Percentiles rank a stretch among this genome's conserved stretches.
These are phyloP conservation scores for Erigeron canadensis DNA, from an alignment of 129 eudicot genomes.

Conservation along the genomic window DNA sequence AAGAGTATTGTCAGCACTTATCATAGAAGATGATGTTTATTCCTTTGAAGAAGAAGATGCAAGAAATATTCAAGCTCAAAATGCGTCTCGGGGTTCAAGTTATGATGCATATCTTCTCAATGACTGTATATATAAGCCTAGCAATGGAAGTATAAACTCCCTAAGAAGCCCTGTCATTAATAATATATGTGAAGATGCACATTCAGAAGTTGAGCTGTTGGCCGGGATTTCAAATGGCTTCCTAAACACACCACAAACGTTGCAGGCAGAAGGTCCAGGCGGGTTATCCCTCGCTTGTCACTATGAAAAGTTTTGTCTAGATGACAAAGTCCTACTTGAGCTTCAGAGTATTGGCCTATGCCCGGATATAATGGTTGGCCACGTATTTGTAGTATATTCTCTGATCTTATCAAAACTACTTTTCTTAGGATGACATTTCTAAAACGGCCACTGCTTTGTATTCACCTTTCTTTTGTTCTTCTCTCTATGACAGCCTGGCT, in stretches of 20 bases:
- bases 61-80: conserved; percentile 24
- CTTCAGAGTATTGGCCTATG: conserved; percentile 71
- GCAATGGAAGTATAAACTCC: conserved; percentile 38
- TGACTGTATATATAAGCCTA: conserved; percentile 34
- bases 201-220: conserved; percentile 39
- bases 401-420: conserved; percentile 7
- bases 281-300: conserved; percentile 25
- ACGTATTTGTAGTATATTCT: conserved; percentile 2
- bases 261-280: conserved; percentile 22
- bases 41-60: conserved; percentile 41
- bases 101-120: conserved; percentile 29
- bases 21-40: conserved; percentile 65
- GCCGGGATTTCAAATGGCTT: conserved; percentile 35
- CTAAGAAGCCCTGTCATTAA: conserved; percentile 28
- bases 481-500: conserved; percentile 58
- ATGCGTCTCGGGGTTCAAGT: conserved; percentile 25
- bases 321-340: conserved; percentile 65
- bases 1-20: conserved; percentile 82
- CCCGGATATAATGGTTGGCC: conserved; percentile 68
- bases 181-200: conserved; percentile 33
- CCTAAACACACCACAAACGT: conserved; percentile 24
- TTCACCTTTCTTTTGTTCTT: conserved; percentile 4
- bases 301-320: conserved; percentile 52
- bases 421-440: conserved; percentile 7
- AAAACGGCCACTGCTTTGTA: conserved; percentile 9